Conservation (phyloP, 2,329 filamentous ascomycete genomes). For the Aspergillus ustus region DNA sequence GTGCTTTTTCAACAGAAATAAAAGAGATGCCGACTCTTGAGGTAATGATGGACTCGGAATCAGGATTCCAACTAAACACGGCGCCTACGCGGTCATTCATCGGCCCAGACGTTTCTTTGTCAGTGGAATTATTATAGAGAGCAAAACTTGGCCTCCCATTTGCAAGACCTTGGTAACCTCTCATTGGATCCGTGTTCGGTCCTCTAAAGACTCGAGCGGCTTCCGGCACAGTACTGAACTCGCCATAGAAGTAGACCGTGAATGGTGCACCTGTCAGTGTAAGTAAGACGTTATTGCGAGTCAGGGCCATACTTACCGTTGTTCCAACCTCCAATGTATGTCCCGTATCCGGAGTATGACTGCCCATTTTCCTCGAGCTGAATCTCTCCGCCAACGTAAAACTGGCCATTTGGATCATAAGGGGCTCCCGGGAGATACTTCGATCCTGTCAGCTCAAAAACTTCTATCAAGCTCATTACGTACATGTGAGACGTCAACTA, state of each 20-base stretch:
- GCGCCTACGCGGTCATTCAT: slow-evolving; percentile 61
- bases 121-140: slow-evolving; percentile 54
- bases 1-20: slow-evolving; percentile 67
- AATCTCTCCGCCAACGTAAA: slow-evolving; percentile 49
- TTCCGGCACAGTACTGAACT: slow-evolving; percentile 45
- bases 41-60: slow-evolving; percentile 55
- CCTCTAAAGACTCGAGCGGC: slow-evolving; percentile 44
- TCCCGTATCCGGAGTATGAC: slow-evolving; percentile 53
- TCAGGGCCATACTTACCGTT: slow-evolving; percentile 33
- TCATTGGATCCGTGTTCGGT: slow-evolving; percentile 40
- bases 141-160: slow-evolving; percentile 63
- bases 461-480: background rate
- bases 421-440: slow-evolving; percentile 55
- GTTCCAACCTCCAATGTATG: slow-evolving; percentile 53
- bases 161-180: slow-evolving; percentile 55
- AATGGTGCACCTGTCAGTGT: slow-evolving; percentile 40
- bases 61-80: slow-evolving; percentile 63
- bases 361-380: slow-evolving; percentile 43
- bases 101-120: slow-evolving; percentile 61
- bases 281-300: background rate
- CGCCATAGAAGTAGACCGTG: slow-evolving; percentile 51
- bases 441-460: slow-evolving; percentile 25
- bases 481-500: slow-evolving; percentile 62
- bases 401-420: slow-evolving; percentile 44
- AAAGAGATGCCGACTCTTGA: slow-evolving; percentile 71